phyloP scores from a whole-genome alignment of 345 rosid species.

The Populus ilicifolia region DNA sequence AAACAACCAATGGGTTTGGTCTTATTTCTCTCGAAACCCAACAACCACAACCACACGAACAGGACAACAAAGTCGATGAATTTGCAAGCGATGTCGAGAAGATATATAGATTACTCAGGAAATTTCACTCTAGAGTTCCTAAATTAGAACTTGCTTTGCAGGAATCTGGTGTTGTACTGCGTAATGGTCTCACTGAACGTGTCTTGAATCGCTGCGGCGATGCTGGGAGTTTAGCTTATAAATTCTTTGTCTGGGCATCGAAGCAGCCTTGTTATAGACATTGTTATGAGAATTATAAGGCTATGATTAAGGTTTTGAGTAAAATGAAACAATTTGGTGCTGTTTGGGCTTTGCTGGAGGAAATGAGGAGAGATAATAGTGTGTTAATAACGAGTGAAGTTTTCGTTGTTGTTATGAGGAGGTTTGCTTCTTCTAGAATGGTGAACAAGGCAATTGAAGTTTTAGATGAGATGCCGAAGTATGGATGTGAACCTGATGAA shows the following conservation, averaged over 20 bases:
- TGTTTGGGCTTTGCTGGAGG: conserved; percentile 85
- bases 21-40: conserved; percentile 43
- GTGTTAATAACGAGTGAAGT: conserved; percentile 64
- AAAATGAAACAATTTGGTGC: conserved; percentile 86
- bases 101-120: conserved; percentile 63
- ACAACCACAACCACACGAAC: conserved; percentile 1
- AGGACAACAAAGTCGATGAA: conserved; percentile 37
- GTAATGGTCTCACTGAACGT: conserved; percentile 68
- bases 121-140: conserved; percentile 64
- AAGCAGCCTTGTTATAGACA: conserved; percentile 70
- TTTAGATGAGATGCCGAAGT: conserved; percentile 88
- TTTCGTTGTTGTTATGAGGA: conserved; percentile 63
- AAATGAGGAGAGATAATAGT: conserved; percentile 73
- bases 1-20: conserved; percentile 35
- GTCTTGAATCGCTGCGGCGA: conserved; percentile 88
- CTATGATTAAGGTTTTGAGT: conserved; percentile 66
- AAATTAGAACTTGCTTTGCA: conserved; percentile 74
- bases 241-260: conserved; percentile 76
- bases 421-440: conserved; percentile 67
- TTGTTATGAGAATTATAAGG: conserved; percentile 61
- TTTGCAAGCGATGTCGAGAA: conserved; percentile 76
- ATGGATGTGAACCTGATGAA: conserved; percentile 76
- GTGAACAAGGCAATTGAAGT: conserved; percentile 83
- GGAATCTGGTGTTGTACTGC: conserved; percentile 64
- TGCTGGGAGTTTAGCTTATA: conserved; percentile 81